These are phyloP conservation scores for Botrytis deweyae DNA, from an alignment of 2,329 filamentous ascomycete genomes.

Conservation along the genomic window DNA sequence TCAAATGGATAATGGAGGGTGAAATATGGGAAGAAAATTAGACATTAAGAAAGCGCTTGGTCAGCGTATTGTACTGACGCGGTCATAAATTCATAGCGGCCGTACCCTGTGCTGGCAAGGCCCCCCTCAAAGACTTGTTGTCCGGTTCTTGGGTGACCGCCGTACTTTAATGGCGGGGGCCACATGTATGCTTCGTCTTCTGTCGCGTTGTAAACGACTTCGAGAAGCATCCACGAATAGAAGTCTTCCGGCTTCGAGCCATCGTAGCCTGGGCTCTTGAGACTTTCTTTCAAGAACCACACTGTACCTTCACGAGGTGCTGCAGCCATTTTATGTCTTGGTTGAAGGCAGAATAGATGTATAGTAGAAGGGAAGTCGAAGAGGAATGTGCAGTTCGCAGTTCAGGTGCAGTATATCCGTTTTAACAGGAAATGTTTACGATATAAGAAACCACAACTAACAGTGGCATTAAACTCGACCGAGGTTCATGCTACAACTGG, in stretches of 20 bases:
- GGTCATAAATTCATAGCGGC: constrained; percentile 8
- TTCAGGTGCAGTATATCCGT: not conserved
- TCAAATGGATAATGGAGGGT: no score
- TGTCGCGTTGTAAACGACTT: constrained; percentile 1
- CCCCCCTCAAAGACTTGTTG: not conserved
- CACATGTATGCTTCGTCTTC: not conserved
- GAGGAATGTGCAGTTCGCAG: no score
- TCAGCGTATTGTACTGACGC: not conserved
- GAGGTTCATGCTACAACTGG: not conserved
- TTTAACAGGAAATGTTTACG: not conserved
- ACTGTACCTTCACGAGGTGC: not conserved
- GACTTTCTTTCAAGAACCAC: constrained; percentile 15
- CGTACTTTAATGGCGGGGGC: not conserved
- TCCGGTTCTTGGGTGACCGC: not conserved
- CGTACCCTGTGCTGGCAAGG: not conserved
- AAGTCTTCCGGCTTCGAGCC: constrained; percentile 3
- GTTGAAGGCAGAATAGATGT: no score
- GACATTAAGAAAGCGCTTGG: no score
- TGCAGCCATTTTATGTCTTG: constrained; percentile 1
- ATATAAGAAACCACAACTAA: not conserved
- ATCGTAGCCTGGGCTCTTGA: constrained; percentile 5
- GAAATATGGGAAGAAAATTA: no score
- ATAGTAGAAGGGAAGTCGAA: not conserved
- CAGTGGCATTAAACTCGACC: not conserved
- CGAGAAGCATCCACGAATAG: constrained; percentile 9